Conservation (phyloP, 2,329 filamentous ascomycete species). For the Nemania diffusa region DNA sequence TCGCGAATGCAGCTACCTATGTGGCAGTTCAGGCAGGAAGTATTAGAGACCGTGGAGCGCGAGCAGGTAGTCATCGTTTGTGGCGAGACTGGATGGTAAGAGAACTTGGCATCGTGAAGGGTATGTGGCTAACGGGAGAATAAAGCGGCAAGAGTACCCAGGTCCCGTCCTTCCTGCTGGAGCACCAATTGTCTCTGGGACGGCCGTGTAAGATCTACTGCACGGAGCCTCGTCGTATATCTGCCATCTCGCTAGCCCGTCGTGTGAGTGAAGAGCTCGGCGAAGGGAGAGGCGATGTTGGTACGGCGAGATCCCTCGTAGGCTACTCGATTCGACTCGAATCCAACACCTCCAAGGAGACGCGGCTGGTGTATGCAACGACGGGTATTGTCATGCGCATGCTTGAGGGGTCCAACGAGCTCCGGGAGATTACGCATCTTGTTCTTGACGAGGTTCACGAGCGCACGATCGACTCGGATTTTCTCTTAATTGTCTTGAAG, state of each 20-base stretch:
- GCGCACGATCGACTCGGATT: constrained; percentile 95
- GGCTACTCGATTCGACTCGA: constrained; percentile 96
- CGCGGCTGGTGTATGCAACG: constrained; percentile 88
- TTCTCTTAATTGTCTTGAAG: constrained; percentile 90
- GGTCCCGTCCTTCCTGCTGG: constrained; percentile 91
- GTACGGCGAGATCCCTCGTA: constrained; percentile 83
- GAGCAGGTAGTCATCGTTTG: constrained; percentile 93
- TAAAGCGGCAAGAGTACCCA: constrained; percentile 91
- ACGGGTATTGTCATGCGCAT: constrained; percentile 96
- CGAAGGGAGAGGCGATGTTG: constrained; percentile 82
- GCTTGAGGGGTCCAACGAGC: constrained; percentile 87
- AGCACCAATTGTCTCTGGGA: constrained; percentile 84
- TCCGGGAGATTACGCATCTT: constrained; percentile 90
- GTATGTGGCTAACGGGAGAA: constrained; percentile 6
- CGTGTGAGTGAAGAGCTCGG: constrained; percentile 96
- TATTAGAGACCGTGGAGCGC: constrained; percentile 78
- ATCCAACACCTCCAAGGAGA: constrained; percentile 83
- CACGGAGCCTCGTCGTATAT: constrained; percentile 94
- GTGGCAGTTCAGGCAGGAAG: constrained; percentile 82
- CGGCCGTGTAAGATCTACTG: constrained; percentile 92
- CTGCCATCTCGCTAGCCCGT: constrained; percentile 90
- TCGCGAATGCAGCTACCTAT: constrained; percentile 87
- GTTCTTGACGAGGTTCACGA: constrained; percentile 99
- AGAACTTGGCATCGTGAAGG: background rate
- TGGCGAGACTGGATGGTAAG: constrained; percentile 89